Conservation (phyloP, 495 filamentous ascomycete species). For the Tirmania nivea region DNA sequence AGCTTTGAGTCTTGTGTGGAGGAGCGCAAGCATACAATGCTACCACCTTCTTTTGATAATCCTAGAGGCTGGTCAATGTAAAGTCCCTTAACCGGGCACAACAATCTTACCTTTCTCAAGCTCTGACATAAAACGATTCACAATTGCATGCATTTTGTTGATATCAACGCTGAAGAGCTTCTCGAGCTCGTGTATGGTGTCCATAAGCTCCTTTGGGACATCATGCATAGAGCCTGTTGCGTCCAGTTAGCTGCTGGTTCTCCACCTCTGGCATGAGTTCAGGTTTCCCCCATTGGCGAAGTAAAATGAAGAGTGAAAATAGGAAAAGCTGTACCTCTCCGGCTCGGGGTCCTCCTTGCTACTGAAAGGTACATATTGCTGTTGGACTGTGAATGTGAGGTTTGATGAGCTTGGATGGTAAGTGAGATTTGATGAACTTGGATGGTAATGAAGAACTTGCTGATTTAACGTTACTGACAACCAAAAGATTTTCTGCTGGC, state of each 20-base stretch:
- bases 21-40: conserved; percentile 45
- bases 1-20: too few relatives aligned
- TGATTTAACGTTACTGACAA: too few relatives aligned
- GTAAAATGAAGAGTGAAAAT: background rate
- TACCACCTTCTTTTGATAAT: conserved; percentile 67
- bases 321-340: conserved; percentile 10
- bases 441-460: too few relatives aligned
- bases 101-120: conserved; percentile 51
- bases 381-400: background rate
- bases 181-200: conserved; percentile 71
- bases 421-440: too few relatives aligned
- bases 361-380: conserved; percentile 11
- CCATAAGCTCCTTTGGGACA: conserved; percentile 62
- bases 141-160: conserved; percentile 68
- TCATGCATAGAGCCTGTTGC: conserved; percentile 51
- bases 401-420: too few relatives aligned
- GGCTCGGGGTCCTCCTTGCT: conserved; percentile 16
- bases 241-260: conserved; percentile 1
- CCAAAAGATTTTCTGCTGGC: too few relatives aligned
- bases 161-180: conserved; percentile 60
- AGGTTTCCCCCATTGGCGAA: background rate
- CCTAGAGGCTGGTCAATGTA: conserved; percentile 26
- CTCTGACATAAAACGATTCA: conserved; percentile 70
- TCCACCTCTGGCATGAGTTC: background rate
- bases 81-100: background rate